Evolutionary conservation across 2,329 filamentous ascomycete species (phyloP), one percentile per base, ranked within the genome.

Genomic region (Cladosporium sp.): DNA sequence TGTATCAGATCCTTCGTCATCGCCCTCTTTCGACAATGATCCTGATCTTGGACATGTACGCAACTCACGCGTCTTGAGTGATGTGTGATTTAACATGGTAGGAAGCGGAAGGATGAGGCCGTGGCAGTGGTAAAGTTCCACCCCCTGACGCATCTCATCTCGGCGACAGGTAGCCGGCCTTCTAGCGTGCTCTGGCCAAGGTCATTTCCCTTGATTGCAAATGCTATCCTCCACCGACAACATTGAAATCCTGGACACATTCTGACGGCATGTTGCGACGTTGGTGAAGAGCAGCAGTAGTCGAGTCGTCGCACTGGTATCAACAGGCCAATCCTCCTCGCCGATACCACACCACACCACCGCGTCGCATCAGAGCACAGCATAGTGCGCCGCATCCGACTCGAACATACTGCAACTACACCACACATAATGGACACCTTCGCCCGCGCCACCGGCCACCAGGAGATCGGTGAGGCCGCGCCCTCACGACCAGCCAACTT

Each of bases 391-490:
- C 37, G 37, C 37, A 40, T 18, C 16, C 37, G 5, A 7, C 16
- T 40, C 37, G 18, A 44, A 10, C 10, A 44, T 44, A n/a, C 37
- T 10, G 10, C 18, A 44, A 44, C 37, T 16, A 26, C 37, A 8
- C 16, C 26, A 56, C 40, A 21, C 33, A 57, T n/a, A n/a, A 77
- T 77, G 75, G 72, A 77, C 46, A 71, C 74, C n/a, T 70, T 77
- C 56, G 71, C 75, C 70, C 73, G 71, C 37, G 66, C 76, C 26
- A 75, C 75, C 56, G 75, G 75, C 66, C 73, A 76, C 46, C 69
- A 73, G 64, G 74, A 76, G 40, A 72, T 70, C 56, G 70, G 70
- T 18, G 68, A 73, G 46, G 44, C 68, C 28, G 62, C 49, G 40
- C 67, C 67, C 57, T 69, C 67, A 8, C 69, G 64, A 62, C 69